phyloP scores from a whole-genome alignment of 169 alveolate genomes.

The Hammondia hammondi region DNA sequence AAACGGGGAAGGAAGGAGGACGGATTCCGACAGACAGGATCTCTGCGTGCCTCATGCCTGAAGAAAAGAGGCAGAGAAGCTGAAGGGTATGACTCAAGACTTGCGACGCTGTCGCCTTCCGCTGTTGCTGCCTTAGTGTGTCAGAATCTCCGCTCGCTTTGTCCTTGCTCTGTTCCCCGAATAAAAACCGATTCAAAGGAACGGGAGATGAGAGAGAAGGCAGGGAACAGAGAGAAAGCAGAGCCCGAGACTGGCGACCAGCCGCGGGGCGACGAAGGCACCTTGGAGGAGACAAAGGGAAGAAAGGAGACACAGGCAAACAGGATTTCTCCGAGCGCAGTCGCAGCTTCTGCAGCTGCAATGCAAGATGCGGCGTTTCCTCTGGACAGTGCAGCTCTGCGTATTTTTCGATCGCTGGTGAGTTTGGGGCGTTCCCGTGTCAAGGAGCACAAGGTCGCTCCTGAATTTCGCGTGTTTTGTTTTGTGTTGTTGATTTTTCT shows the following conservation, averaged over 20 bases:
- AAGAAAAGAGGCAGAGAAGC: not conserved
- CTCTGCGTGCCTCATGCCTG: too few species aligned
- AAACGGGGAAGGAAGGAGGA: too few species aligned
- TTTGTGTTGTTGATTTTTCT: too few species aligned
- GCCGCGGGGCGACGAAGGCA: too few species aligned
- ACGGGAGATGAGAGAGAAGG: not conserved
- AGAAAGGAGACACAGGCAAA: too few species aligned
- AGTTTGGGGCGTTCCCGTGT: not conserved
- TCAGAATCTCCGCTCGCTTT: not conserved
- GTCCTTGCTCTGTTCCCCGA: not conserved
- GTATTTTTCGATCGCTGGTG: constrained; percentile 17
- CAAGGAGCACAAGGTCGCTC: too few species aligned
- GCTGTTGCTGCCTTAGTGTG: not conserved
- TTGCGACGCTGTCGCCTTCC: not conserved
- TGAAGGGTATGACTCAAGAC: not conserved
- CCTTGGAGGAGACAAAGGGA: too few species aligned
- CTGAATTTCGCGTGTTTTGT: too few species aligned
- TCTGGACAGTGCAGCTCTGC: not conserved
- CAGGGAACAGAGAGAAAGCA: too few species aligned
- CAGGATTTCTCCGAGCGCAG: not conserved
- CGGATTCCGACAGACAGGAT: too few species aligned
- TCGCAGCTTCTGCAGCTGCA: not conserved
- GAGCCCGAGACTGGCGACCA: too few species aligned
- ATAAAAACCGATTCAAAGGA: not conserved
- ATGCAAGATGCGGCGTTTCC: constrained; percentile 35